These are phyloP conservation scores for Penicillium riverlandense DNA, from an alignment of 495 filamentous ascomycete genomes.

Conservation along the genomic window DNA sequence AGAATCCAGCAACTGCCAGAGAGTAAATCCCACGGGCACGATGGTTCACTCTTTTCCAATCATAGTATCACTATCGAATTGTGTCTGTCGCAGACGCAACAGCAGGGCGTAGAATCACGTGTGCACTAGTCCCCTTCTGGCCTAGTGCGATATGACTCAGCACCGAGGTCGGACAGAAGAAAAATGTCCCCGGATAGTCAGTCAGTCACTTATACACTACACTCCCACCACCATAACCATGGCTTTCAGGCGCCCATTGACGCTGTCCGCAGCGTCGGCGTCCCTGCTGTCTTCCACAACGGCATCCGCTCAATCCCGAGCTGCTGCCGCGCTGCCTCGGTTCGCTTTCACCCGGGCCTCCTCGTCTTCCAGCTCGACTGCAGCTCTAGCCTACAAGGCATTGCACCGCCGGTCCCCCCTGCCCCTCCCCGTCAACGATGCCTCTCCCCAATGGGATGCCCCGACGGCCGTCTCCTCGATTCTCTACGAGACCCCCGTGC, in stretches of 20 bases:
- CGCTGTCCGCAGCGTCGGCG: constrained; percentile 32
- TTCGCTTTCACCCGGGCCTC: constrained; percentile 21
- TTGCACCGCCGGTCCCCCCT: constrained; percentile 81
- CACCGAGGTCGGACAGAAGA: constrained; percentile 35
- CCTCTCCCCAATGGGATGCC: constrained; percentile 80
- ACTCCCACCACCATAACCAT: constrained; percentile 20
- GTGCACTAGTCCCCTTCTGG: too few relatives aligned
- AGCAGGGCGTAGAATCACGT: too few relatives aligned
- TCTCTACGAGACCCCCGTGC: constrained; percentile 93
- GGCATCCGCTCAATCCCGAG: constrained; percentile 26
- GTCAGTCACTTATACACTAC: not conserved
- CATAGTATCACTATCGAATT: not conserved
- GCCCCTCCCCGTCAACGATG: constrained; percentile 67
- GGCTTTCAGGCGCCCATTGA: constrained; percentile 44
- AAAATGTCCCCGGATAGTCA: constrained; percentile 15
- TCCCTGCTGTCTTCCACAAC: constrained; percentile 26
- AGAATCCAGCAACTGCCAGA: too few relatives aligned
- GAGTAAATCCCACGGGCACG: too few relatives aligned
- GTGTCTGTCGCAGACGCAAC: too few relatives aligned
- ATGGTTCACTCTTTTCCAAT: not conserved
- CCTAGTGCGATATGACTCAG: constrained; percentile 19
- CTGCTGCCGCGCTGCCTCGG: constrained; percentile 27
- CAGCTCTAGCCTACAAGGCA: constrained; percentile 94
- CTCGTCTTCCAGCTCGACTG: constrained; percentile 61
- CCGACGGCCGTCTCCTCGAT: constrained; percentile 95